These are phyloP conservation scores for Ascochyta lentis DNA, from an alignment of 2,329 filamentous ascomycete species.

Conservation along the genomic window DNA sequence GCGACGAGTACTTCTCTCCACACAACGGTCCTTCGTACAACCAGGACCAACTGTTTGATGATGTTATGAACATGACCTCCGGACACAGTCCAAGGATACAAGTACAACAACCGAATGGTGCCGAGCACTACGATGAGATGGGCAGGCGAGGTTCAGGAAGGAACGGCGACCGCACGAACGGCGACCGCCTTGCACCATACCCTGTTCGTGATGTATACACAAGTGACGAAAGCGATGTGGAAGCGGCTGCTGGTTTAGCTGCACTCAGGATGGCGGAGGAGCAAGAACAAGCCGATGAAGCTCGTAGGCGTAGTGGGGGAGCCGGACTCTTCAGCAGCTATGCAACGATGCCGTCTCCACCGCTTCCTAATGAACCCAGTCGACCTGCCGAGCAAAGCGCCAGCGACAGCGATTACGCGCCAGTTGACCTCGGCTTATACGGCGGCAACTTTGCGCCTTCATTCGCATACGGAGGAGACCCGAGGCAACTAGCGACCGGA, in stretches of 20 bases:
- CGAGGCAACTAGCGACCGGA: constrained; percentile 49
- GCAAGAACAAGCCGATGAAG: constrained; percentile 68
- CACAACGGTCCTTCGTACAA: constrained; percentile 41
- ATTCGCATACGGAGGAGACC: constrained; percentile 66
- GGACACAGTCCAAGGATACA: constrained; percentile 38
- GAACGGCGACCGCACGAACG: constrained; percentile 55
- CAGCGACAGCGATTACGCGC: constrained; percentile 73
- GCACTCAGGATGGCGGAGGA: constrained; percentile 86
- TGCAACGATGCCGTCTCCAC: constrained; percentile 49
- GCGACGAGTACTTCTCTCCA: constrained; percentile 49
- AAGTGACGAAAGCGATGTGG: constrained; percentile 82
- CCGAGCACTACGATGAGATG: constrained; percentile 35
- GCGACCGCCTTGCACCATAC: constrained; percentile 51
- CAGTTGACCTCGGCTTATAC: constrained; percentile 75
- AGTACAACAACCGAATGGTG: constrained; percentile 43
- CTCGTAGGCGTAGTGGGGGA: constrained; percentile 65
- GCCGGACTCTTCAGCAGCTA: constrained; percentile 59
- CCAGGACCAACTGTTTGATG: constrained; percentile 64
- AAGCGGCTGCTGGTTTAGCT: constrained; percentile 82
- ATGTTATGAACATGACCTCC: constrained; percentile 61
- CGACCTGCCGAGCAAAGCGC: constrained; percentile 32
- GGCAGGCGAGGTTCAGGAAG: constrained; percentile 32
- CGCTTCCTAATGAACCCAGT: constrained; percentile 47
- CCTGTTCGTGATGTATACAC: constrained; percentile 37
- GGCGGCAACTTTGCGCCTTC: constrained; percentile 73